Evolutionary conservation across 1,284 basidiomycete species (phyloP).

Genomic region (Leccinum subspadiceum): DNA sequence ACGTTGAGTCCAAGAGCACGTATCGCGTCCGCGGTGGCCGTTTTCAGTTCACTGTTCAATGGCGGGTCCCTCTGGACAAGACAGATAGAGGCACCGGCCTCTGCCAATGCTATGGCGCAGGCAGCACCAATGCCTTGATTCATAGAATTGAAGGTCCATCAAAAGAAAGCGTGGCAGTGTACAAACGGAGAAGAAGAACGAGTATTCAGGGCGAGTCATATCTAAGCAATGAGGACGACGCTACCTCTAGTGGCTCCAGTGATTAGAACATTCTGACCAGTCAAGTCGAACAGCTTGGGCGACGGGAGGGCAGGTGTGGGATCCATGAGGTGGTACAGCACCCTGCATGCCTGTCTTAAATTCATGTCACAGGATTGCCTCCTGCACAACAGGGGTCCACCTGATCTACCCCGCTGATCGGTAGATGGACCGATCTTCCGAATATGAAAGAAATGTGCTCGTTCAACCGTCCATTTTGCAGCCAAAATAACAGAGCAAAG

Average conservation of each 20-base stretch:
- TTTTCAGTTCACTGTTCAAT: conserved; percentile 44
- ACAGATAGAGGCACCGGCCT: conserved; percentile 82
- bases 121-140: conserved; percentile 69
- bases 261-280: conserved; percentile 61
- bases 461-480: not conserved
- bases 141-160: conserved; percentile 17
- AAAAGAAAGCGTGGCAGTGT: conserved; percentile 9
- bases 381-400: conserved; percentile 4
- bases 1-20: conserved; percentile 41
- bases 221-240: conserved; percentile 29
- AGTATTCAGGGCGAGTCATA: conserved; percentile 10
- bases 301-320: conserved; percentile 44
- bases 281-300: conserved; percentile 58
- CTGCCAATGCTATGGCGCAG: conserved; percentile 68
- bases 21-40: conserved; percentile 57
- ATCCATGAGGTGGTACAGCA: conserved; percentile 36
- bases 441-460: conserved; percentile 11
- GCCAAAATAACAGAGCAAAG: conserved; percentile 13
- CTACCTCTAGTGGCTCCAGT: conserved; percentile 69
- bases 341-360: conserved; percentile 24
- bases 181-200: conserved; percentile 17
- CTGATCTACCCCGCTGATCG: conserved; percentile 33
- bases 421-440: conserved; percentile 29
- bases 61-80: conserved; percentile 63
- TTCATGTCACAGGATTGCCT: conserved; percentile 9